A percentile compares a stretch with the other conserved stretches of the same genome.
Conservation (phyloP, 2,329 filamentous ascomycete genomes). For the Falciphora oryzae region DNA sequence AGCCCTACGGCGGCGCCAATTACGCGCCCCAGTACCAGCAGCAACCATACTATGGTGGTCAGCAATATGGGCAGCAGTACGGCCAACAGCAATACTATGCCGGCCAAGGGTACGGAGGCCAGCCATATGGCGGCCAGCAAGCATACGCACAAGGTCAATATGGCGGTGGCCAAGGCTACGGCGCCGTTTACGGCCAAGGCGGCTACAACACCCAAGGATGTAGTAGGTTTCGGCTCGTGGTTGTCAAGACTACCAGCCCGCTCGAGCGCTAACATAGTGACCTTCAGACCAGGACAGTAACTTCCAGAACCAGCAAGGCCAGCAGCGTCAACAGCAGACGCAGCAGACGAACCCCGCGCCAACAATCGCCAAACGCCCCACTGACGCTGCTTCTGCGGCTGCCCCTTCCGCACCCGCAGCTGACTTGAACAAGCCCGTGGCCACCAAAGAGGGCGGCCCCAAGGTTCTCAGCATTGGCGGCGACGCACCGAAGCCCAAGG, state of each 20-base stretch:
- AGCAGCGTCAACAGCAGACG: constrained; percentile 29
- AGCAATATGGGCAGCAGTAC: constrained; percentile 47
- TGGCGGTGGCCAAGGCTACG: constrained; percentile 31
- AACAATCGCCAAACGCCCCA: constrained; percentile 59
- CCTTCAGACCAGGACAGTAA: constrained; percentile 39
- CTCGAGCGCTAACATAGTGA: constrained; percentile 13
- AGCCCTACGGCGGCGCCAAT: constrained; percentile 54
- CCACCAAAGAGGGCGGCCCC: constrained; percentile 48
- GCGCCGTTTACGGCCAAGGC: constrained; percentile 32
- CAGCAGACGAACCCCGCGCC: constrained; percentile 41
- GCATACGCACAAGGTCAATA: constrained; percentile 43
- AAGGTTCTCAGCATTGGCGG: constrained; percentile 61
- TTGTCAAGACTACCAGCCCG: neutral
- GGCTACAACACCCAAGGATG: constrained; percentile 47
- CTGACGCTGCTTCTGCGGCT: constrained; percentile 40
- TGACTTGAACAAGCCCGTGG: constrained; percentile 43
- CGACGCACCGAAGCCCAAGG: constrained; percentile 43
- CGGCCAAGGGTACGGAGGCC: constrained; percentile 45
- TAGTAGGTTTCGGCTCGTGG: constrained; percentile 27
- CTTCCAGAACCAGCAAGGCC: constrained; percentile 41
- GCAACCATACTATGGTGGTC: constrained; percentile 39
- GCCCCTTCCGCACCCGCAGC: constrained; percentile 35
- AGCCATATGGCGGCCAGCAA: constrained; percentile 42
- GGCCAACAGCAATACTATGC: constrained; percentile 42
- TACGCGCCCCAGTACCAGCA: constrained; percentile 51